Evolutionary conservation across 2,329 filamentous ascomycete species (phyloP).

Genomic region (Cyanodermella asteris): DNA sequence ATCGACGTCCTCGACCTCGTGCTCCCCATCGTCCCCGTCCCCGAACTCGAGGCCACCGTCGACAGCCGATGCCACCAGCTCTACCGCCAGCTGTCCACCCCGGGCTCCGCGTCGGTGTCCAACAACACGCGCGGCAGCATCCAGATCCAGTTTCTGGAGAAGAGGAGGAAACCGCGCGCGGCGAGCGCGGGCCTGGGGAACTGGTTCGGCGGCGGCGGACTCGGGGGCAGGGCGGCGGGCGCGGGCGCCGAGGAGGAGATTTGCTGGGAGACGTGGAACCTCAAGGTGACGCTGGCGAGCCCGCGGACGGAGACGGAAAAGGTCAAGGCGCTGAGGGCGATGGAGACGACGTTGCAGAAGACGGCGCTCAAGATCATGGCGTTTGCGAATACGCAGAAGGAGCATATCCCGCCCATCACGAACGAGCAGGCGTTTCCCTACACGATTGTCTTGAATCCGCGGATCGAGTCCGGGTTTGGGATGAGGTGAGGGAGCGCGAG

Average conservation of each 20-base stretch:
- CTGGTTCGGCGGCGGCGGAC: constrained; percentile 24
- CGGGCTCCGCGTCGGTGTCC: constrained; percentile 28
- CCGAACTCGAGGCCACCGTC: constrained; percentile 80
- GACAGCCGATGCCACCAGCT: constrained; percentile 66
- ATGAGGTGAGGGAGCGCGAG: too few relatives aligned
- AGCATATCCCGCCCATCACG: constrained; percentile 92
- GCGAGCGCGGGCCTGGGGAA: constrained; percentile 58
- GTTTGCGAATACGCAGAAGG: constrained; percentile 70
- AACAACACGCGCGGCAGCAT: constrained; percentile 53
- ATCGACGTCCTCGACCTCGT: constrained; percentile 81
- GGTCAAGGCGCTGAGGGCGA: constrained; percentile 65
- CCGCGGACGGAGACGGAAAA: constrained; percentile 71
- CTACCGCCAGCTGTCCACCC: constrained; percentile 49
- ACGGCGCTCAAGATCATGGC: constrained; percentile 78
- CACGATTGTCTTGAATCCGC: constrained; percentile 73
- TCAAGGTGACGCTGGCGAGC: constrained; percentile 82
- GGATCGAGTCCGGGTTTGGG: too few relatives aligned
- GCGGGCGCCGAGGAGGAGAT: constrained; percentile 95
- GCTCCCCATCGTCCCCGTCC: constrained; percentile 71
- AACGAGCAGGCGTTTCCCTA: constrained; percentile 82
- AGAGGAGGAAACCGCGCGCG: constrained; percentile 58
- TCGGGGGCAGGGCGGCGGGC: too few relatives aligned
- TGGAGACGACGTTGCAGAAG: constrained; percentile 73
- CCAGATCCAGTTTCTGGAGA: constrained; percentile 85
- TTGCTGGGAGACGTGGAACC: constrained; percentile 89